Evolutionary conservation across 208 protist species (phyloP), one percentile per base, ranked within the genome.

Genomic region (Wallacemonas sp.): DNA sequence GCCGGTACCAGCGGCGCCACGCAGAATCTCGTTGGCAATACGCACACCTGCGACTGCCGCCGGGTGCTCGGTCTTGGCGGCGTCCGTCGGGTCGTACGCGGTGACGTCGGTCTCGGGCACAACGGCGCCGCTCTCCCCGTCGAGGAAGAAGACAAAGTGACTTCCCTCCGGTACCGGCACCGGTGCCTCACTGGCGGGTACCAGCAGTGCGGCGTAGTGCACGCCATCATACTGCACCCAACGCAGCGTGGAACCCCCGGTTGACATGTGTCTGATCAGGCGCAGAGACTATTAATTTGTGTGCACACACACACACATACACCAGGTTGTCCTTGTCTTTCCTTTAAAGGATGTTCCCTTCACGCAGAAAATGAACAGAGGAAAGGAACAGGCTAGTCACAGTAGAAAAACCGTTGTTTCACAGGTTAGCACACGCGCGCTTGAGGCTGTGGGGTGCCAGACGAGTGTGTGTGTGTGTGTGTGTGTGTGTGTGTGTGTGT

Each of bases 211-310:
- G 36, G 79, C 71, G 73, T 92, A 91, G 67, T 86, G 86, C 27
- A 88, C 69, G 46, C 75, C 79, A 30, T 85, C 89, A 63, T 87
- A 91, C 22, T 59, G 65, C 17, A 79, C 89, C 89, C 89, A 95
- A 17, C 89, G 85, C 63, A 95, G 81, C 34, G 66, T 59, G 1
- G 73, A 69, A 12, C 64, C 57, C 38, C 44, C 32, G 0, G 79
- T 10, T 37, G 27, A 26, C 17, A 57, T 62, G 63, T 34, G 3
- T 46, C n/a, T n/a, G n/a, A n/a, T n/a, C n/a, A n/a, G n/a, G n/a
- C n/a, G n/a, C n/a, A n/a, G n/a, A n/a, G n/a, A n/a, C n/a, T n/a
- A n/a, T 46, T 32, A n/a, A 13, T 44, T 26, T 53, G n/a, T 36
- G 15, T 46, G 2, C 4, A 63, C n/a, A 41, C 41, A 65, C 42